A percentile compares a stretch with the other conserved stretches of the same genome.
Evolutionary conservation across 495 filamentous ascomycete species (phyloP).

Genomic region (Penicillium coffeae): DNA sequence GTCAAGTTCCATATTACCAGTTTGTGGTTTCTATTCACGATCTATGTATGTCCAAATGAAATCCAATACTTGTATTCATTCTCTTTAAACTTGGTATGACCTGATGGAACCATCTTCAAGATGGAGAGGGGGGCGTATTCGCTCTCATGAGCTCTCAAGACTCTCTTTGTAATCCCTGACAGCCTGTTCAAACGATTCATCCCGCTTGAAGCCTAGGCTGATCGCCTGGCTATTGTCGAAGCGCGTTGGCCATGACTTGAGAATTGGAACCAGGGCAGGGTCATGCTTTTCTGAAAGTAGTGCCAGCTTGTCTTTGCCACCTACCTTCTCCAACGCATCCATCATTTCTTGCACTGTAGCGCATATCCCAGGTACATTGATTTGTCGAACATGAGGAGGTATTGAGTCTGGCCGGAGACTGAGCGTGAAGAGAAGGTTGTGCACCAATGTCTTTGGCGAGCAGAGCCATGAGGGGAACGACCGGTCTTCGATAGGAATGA

Average conservation of each 20-base stretch:
- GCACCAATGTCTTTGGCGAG: slow-evolving; percentile 56
- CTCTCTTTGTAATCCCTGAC: slow-evolving; percentile 50
- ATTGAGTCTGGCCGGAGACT: slow-evolving; percentile 47
- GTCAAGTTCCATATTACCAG: too few species aligned
- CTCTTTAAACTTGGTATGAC: too few species aligned
- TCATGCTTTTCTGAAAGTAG: slow-evolving; percentile 60
- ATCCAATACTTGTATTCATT: too few species aligned
- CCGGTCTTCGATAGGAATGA: slow-evolving; percentile 60
- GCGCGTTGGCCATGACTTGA: slow-evolving; percentile 65
- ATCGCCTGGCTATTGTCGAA: slow-evolving; percentile 60
- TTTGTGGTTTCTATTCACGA: too few species aligned
- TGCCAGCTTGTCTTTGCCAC: slow-evolving; percentile 59
- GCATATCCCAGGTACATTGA: slow-evolving; percentile 69
- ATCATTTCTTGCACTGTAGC: slow-evolving; percentile 68
- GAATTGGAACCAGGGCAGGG: slow-evolving; percentile 54
- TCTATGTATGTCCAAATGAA: too few species aligned
- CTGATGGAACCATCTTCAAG: too few species aligned
- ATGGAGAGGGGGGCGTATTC: too few species aligned
- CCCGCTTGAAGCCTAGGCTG: slow-evolving; percentile 53
- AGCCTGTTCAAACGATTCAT: slow-evolving; percentile 53
- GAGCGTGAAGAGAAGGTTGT: slow-evolving; percentile 62
- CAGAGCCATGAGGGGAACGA: slow-evolving; percentile 60
- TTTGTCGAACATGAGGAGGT: slow-evolving; percentile 53
- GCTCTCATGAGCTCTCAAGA: slow-evolving; percentile 23
- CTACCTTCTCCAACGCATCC: slow-evolving; percentile 63